These are phyloP conservation scores for Isabelozyma gotoi DNA, from an alignment of 805 yeast genomes.

Conservation along the genomic window DNA sequence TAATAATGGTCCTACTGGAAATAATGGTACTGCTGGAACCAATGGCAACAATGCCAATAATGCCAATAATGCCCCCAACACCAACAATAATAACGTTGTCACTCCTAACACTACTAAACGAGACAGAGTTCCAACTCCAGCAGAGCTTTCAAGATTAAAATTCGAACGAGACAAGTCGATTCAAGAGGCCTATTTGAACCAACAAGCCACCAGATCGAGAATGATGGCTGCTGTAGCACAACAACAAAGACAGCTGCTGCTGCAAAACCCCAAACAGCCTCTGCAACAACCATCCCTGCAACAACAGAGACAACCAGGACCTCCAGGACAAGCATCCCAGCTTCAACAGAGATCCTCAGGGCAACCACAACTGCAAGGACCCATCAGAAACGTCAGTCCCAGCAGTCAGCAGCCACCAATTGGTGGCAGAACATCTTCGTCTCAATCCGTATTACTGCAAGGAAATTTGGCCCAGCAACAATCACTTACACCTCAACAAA, in stretches of 20 bases:
- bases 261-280: constrained; percentile 3
- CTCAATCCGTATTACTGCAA: neutral
- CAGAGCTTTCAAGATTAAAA: constrained; percentile 79
- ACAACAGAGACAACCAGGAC: constrained; percentile 21
- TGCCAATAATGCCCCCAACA: neutral
- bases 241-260: constrained; percentile 22
- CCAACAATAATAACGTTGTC: constrained; percentile 3
- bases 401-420: constrained; percentile 1
- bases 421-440: neutral
- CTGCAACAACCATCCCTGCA: constrained; percentile 3
- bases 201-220: constrained; percentile 42
- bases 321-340: constrained; percentile 14
- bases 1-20: no score
- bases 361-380: constrained; percentile 9
- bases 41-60: constrained; percentile 1
- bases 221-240: constrained; percentile 45
- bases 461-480: neutral
- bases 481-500: neutral
- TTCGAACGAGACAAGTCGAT: constrained; percentile 82
- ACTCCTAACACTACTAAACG: constrained; percentile 36
- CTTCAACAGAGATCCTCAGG: no score
- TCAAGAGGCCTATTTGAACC: constrained; percentile 65
- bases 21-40: constrained; percentile 5
- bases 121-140: constrained; percentile 67
- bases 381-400: constrained; percentile 18